These are phyloP conservation scores for Collybia mongolica DNA, from an alignment of 768 basidiomycete genomes.

Conservation along the genomic window DNA sequence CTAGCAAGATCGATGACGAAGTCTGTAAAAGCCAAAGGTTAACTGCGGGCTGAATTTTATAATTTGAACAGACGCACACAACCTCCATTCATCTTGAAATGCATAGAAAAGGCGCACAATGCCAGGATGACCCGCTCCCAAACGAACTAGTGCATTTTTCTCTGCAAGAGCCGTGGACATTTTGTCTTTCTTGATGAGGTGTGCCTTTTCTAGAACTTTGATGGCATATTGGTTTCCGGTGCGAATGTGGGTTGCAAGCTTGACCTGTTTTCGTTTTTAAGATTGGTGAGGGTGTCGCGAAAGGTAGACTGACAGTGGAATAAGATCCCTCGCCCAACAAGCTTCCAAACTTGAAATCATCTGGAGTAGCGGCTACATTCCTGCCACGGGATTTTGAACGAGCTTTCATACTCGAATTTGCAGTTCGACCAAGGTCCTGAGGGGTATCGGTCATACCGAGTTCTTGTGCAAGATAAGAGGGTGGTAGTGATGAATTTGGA, in stretches of 20 bases:
- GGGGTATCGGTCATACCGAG: conserved; percentile 33
- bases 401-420: conserved; percentile 18
- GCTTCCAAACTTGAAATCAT: conserved; percentile 73
- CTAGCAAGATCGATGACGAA: conserved; percentile 76
- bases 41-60: not conserved
- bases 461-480: conserved; percentile 59
- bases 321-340: conserved; percentile 83
- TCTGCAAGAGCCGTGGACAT: conserved; percentile 74
- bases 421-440: conserved; percentile 8
- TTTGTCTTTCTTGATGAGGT: conserved; percentile 75
- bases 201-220: conserved; percentile 79
- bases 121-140: conserved; percentile 80
- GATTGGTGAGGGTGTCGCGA: not conserved
- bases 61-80: conserved; percentile 57
- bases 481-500: conserved; percentile 37
- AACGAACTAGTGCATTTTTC: conserved; percentile 69
- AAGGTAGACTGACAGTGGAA: conserved; percentile 59
- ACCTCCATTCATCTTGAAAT: conserved; percentile 80
- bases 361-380: conserved; percentile 45
- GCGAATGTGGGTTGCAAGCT: conserved; percentile 48
- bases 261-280: conserved; percentile 41
- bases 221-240: conserved; percentile 71
- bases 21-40: conserved; percentile 39
- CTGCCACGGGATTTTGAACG: conserved; percentile 41
- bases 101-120: conserved; percentile 80